Evolutionary conservation across 179 eudicot species (phyloP).

Genomic region (Kewa caespitosa): DNA sequence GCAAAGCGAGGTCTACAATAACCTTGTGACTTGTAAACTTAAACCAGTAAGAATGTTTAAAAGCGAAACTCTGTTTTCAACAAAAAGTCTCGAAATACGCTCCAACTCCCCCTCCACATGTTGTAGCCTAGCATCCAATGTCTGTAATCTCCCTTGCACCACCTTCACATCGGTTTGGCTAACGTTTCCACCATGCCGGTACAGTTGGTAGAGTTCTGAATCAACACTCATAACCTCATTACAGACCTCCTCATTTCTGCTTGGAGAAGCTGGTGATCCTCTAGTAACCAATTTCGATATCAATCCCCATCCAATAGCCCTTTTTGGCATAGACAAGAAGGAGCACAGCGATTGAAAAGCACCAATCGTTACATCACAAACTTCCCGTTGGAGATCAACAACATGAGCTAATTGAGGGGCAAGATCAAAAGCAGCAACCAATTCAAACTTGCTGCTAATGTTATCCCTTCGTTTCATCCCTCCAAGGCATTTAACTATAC

Average conservation of each 20-base stretch:
- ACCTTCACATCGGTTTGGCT: too few relatives aligned
- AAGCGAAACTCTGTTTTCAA: constrained; percentile 46
- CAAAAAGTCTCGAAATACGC: constrained; percentile 33
- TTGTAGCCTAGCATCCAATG: constrained; percentile 31
- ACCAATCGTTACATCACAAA: constrained; percentile 15
- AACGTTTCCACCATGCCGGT: constrained; percentile 1
- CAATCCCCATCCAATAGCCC: constrained; percentile 37
- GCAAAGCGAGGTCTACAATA: too few relatives aligned
- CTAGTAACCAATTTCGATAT: constrained; percentile 38
- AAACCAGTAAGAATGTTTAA: constrained; percentile 41
- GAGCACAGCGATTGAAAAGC: constrained; percentile 33
- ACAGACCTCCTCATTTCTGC: constrained; percentile 9
- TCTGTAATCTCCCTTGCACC: constrained; percentile 28
- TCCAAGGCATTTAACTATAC: constrained; percentile 32
- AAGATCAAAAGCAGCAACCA: neutral
- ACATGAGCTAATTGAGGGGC: constrained; percentile 23
- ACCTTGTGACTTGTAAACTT: too few relatives aligned
- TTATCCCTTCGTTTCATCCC: constrained; percentile 35
- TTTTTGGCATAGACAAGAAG: constrained; percentile 40
- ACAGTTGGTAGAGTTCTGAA: constrained; percentile 22
- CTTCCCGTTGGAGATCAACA: constrained; percentile 32
- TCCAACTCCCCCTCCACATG: constrained; percentile 39
- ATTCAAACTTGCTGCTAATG: constrained; percentile 5
- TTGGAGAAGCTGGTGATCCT: constrained; percentile 11
- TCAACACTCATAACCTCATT: constrained; percentile 43